Conservation (phyloP, 2,329 filamentous ascomycete genomes). For the Fusarium verticillioides region DNA sequence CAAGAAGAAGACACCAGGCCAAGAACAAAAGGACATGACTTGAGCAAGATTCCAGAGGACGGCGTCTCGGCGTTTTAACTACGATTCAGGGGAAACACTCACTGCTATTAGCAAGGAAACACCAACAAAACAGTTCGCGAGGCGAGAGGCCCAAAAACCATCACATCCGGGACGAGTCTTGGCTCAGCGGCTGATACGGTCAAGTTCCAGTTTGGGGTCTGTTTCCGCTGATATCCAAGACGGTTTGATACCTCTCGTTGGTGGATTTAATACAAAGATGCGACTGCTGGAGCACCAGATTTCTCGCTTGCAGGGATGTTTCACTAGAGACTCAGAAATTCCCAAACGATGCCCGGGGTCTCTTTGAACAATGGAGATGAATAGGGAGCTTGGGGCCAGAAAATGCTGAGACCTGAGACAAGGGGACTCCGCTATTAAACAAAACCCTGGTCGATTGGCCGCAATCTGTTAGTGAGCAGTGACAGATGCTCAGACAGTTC, state of each 20-base stretch:
- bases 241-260: slow-evolving; percentile 30
- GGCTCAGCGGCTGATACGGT: slow-evolving; percentile 34
- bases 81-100: slow-evolving; percentile 34
- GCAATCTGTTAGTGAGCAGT: background rate
- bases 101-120: slow-evolving; percentile 23
- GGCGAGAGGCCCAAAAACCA: slow-evolving; percentile 5
- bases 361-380: slow-evolving; percentile 15
- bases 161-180: slow-evolving; percentile 32
- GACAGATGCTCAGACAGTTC: background rate
- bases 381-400: slow-evolving; percentile 13
- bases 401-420: slow-evolving; percentile 36
- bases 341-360: slow-evolving; percentile 8
- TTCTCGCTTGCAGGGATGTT: slow-evolving; percentile 33
- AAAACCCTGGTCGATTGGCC: slow-evolving; percentile 19
- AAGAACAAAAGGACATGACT: slow-evolving; percentile 26
- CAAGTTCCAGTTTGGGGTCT: slow-evolving; percentile 35
- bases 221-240: slow-evolving; percentile 30
- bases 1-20: slow-evolving; percentile 19
- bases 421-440: slow-evolving; percentile 20
- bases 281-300: slow-evolving; percentile 28
- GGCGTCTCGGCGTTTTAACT: slow-evolving; percentile 34
- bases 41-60: slow-evolving; percentile 23
- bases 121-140: slow-evolving; percentile 11
- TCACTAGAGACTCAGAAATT: slow-evolving; percentile 4
- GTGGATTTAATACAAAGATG: slow-evolving; percentile 32